These are phyloP conservation scores for Apiospora aurea DNA, from an alignment of 2,329 filamentous ascomycete genomes.

Conservation along the genomic window DNA sequence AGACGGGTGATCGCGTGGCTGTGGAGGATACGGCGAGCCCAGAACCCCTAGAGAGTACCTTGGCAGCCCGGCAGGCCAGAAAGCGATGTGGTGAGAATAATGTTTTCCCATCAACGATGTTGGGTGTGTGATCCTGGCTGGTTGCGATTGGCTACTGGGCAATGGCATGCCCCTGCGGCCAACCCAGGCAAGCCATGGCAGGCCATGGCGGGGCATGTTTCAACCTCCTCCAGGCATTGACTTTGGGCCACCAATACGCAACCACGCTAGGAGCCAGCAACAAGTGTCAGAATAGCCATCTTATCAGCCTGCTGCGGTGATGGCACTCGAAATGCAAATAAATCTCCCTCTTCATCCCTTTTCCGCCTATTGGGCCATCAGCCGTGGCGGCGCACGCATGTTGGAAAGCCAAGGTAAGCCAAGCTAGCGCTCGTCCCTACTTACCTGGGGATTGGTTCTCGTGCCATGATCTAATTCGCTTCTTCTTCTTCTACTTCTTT, in stretches of 20 bases:
- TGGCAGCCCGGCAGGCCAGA: background rate
- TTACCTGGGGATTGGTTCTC: background rate
- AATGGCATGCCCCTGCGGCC: background rate
- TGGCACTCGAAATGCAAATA: background rate
- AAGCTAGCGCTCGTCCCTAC: no score
- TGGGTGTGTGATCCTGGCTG: background rate
- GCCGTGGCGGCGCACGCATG: background rate
- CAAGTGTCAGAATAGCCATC: background rate
- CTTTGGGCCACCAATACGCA: background rate
- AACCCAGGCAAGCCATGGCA: background rate
- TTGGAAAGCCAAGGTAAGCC: no score
- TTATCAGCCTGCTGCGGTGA: background rate
- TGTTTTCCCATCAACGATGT: background rate
- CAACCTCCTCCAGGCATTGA: conserved; percentile 5
- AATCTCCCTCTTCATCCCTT: background rate
- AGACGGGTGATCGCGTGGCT: background rate
- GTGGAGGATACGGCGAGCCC: background rate
- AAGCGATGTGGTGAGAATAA: background rate
- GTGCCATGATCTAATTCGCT: background rate
- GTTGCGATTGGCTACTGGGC: conserved; percentile 16
- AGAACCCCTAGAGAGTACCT: background rate
- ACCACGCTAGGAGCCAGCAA: background rate
- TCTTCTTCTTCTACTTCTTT: background rate
- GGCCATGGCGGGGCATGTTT: background rate
- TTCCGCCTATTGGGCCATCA: background rate